Evolutionary conservation across 73 alveolate species (phyloP).

Genomic region (Blepharisma stoltei): DNA sequence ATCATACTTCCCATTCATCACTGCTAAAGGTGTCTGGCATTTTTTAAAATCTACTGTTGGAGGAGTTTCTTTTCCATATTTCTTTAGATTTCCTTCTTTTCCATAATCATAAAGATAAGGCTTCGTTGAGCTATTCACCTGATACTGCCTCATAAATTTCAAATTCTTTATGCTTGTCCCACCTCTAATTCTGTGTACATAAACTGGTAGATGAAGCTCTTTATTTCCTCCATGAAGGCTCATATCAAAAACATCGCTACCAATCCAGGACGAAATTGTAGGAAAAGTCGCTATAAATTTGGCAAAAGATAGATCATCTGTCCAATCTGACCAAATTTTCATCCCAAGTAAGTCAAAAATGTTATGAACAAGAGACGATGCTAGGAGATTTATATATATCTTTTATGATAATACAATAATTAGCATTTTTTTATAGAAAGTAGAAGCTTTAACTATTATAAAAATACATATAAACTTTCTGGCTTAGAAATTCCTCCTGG

Average conservation of each 20-base stretch:
- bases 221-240: not conserved
- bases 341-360: not conserved
- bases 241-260: not conserved
- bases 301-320: not conserved
- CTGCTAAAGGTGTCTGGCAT: not conserved
- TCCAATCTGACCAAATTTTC: not conserved
- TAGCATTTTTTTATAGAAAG: too few relatives aligned
- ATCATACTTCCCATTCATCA: not conserved
- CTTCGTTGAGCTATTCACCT: not conserved
- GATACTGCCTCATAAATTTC: not conserved
- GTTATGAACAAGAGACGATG: not conserved
- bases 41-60: conserved; percentile 6
- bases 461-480: not conserved
- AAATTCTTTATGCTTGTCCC: not conserved
- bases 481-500: not conserved
- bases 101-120: conserved; percentile 35
- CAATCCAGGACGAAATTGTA: not conserved
- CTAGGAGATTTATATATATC: not conserved
- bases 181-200: conserved; percentile 1
- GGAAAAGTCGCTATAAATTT: not conserved
- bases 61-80: conserved; percentile 28
- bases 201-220: not conserved
- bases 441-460: too few relatives aligned
- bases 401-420: too few relatives aligned
- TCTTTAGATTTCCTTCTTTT: conserved; percentile 11